A percentile compares a stretch with the other conserved stretches of the same genome.
These are phyloP conservation scores for Aspergillus fischeri DNA, from an alignment of 2,329 filamentous ascomycete species.

Conservation along the genomic window DNA sequence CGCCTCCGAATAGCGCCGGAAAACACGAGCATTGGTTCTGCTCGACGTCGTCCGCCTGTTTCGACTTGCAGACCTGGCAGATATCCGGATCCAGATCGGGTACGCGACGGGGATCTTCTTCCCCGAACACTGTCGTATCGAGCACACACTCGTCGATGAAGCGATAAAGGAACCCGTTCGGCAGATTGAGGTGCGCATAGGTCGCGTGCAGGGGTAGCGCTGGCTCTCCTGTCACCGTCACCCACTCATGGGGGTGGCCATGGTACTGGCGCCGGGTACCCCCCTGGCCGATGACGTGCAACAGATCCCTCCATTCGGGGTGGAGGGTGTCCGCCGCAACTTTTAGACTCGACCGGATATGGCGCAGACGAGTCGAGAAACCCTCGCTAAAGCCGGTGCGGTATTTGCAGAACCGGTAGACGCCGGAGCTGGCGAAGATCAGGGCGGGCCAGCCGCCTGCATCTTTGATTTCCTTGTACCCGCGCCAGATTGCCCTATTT, in stretches of 20 bases:
- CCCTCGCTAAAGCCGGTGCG: slow-evolving; percentile 51
- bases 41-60: slow-evolving; percentile 49
- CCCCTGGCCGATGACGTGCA: slow-evolving; percentile 19
- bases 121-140: slow-evolving; percentile 47
- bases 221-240: slow-evolving; percentile 9
- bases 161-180: slow-evolving; percentile 17
- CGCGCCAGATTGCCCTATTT: slow-evolving; percentile 49
- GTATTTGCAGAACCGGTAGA: slow-evolving; percentile 60
- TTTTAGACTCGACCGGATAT: slow-evolving; percentile 47
- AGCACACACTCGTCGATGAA: slow-evolving; percentile 46
- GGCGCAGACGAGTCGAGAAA: slow-evolving; percentile 46
- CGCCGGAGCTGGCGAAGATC: slow-evolving; percentile 55
- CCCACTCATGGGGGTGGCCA: slow-evolving; percentile 26
- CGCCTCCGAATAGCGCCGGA: slow-evolving; percentile 48
- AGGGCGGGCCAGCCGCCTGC: slow-evolving; percentile 54
- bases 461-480: slow-evolving; percentile 57
- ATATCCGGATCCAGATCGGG: slow-evolving; percentile 29
- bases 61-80: slow-evolving; percentile 46
- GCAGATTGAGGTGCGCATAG: slow-evolving; percentile 17
- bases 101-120: slow-evolving; percentile 48
- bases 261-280: slow-evolving; percentile 10
- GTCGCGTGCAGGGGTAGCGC: slow-evolving; percentile 15
- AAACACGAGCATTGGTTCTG: slow-evolving; percentile 53
- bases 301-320: slow-evolving; percentile 51
- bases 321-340: slow-evolving; percentile 52